Evolutionary conservation across 2,329 filamentous ascomycete species (phyloP).

Genomic region (Cordyceps cicadae): DNA sequence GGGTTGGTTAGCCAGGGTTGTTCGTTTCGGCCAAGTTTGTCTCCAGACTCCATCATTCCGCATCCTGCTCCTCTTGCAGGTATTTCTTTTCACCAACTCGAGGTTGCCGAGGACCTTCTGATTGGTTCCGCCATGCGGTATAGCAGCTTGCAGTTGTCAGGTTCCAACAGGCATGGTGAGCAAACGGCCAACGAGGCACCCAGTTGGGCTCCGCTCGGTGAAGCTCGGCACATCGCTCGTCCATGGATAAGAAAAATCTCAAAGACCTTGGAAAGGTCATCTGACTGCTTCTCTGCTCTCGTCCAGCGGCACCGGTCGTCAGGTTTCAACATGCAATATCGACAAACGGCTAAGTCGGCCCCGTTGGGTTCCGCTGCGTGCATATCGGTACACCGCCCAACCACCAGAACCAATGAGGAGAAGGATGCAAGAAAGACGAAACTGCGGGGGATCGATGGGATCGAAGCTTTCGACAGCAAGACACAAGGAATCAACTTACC

Average conservation of each 20-base stretch:
- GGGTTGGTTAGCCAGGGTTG: slow-evolving; percentile 2
- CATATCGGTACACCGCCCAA: background rate
- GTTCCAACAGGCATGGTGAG: too few species aligned
- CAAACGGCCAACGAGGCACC: too few species aligned
- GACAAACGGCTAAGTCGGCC: background rate
- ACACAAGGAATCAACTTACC: slow-evolving; percentile 29
- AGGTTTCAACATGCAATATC: background rate
- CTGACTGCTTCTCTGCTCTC: background rate
- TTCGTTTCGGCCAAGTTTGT: background rate
- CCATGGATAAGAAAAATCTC: too few species aligned
- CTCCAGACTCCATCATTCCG: background rate
- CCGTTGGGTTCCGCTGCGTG: background rate
- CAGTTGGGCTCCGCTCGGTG: too few species aligned
- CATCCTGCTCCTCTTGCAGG: background rate
- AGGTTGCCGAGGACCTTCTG: background rate
- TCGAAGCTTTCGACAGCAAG: too few species aligned
- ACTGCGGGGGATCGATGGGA: background rate
- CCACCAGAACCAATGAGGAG: background rate
- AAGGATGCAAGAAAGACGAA: background rate
- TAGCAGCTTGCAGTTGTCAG: too few species aligned
- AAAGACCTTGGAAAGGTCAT: background rate
- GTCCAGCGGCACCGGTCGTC: background rate
- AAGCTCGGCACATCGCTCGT: too few species aligned
- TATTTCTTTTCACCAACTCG: background rate
- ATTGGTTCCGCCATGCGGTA: too few species aligned